Base-by-base conservation (phyloP, 768 basidiomycete genomes). In the Hericium rajendrae region DNA sequence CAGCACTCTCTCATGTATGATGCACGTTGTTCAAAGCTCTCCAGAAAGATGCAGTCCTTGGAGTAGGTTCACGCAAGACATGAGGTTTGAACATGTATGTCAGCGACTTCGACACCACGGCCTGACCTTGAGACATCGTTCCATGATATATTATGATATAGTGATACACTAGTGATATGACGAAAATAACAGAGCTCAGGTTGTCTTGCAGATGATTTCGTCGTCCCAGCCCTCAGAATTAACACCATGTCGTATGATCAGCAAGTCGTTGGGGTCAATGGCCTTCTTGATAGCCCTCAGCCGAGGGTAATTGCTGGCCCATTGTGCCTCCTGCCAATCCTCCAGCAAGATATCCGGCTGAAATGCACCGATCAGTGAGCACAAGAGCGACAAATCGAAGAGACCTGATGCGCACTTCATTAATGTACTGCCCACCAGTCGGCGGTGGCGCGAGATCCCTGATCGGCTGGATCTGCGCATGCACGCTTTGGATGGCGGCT, bases 171-270 rank as follows among this genome's bases (percentile, higher is more conserved):
- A 32, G 32, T 32, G 32, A 32, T 32, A 32, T 2, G 32, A 32
- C 15, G 16, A 16, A 43, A 18, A 43, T 6, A 16, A 43, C 6
- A 15, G 41, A 43, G 6, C 90, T 32, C 32, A 51, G 8, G 22
- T 24, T 5, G 49, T 51, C 49, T 51, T 51, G 22, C 49, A 51
- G n/a, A 51, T 16, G 22, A 51, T 16, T 18, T 51, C n/a, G 6
- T 51, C 49, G 22, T 51, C 49, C 49, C 49, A 51, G 16, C n/a
- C 49, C 49, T 51, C 49, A 10, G 49, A 51, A 24, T 51, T 51
- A 6, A 51, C 49, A 22, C 49, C 49, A 15, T 51, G 12, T 15
- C 22, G 15, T 22, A 51, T 22, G 22, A 51, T 48, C 10, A 60
- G 54, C 53, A 60, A 41, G 53, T 54, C 57, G 24, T 41, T 28